phyloP scores from a whole-genome alignment of 2,329 filamentous ascomycete species.

The Zymoseptoria pseudotritici region DNA sequence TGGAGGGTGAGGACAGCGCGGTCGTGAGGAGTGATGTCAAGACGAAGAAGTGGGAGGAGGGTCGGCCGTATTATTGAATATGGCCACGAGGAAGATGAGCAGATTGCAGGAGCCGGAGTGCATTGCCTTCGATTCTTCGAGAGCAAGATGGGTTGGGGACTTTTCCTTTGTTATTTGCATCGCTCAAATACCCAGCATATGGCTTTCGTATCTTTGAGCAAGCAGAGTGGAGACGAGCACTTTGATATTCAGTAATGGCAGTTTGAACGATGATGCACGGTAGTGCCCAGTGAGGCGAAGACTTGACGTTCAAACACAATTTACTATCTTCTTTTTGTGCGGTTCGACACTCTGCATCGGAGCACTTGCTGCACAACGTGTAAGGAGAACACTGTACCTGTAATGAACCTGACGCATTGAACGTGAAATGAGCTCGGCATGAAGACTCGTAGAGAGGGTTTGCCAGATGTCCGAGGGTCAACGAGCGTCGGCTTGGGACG shows the following conservation, averaged over 20 bases:
- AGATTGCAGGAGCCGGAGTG: background rate
- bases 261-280: background rate
- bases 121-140: background rate
- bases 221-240: background rate
- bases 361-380: background rate
- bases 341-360: background rate
- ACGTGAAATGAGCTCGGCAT: too few species aligned
- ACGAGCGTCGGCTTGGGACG: too few species aligned
- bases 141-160: background rate
- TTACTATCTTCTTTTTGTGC: background rate
- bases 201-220: background rate
- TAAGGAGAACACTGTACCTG: background rate
- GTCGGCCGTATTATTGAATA: conserved; percentile 39
- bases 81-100: background rate
- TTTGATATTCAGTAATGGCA: background rate
- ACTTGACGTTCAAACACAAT: background rate
- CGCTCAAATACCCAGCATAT: conserved; percentile 1
- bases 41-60: conserved; percentile 40
- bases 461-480: too few species aligned
- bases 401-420: background rate
- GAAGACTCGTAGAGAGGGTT: too few species aligned
- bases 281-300: background rate
- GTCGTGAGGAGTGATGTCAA: conserved; percentile 11
- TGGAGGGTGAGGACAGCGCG: conserved; percentile 5
- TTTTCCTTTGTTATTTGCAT: background rate